Evolutionary conservation across 1,284 basidiomycete genomes (phyloP).

Genomic region (Trichosporon sp.): DNA sequence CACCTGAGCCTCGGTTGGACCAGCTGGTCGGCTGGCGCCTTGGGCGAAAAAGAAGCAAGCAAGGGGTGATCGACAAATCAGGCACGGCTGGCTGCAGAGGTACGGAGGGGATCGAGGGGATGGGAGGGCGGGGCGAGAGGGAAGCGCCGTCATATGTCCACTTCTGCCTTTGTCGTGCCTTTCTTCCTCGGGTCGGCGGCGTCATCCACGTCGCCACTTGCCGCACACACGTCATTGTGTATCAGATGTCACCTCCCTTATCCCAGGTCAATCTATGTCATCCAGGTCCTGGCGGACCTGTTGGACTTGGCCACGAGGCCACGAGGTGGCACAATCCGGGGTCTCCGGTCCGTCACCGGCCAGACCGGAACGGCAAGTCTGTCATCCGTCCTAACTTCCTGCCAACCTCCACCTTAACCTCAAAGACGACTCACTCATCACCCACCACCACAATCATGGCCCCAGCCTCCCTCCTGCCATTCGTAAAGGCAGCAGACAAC

Average conservation of each 20-base stretch:
- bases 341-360: too few relatives aligned
- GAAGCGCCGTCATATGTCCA: not conserved
- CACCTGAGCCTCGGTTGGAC: too few relatives aligned
- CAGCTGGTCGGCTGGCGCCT: too few relatives aligned
- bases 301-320: too few relatives aligned
- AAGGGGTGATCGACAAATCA: not conserved
- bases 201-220: not conserved
- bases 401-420: not conserved
- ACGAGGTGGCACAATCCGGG: too few relatives aligned
- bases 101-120: too few relatives aligned
- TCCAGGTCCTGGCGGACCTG: too few relatives aligned
- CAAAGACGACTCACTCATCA: not conserved
- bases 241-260: not conserved
- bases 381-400: not conserved
- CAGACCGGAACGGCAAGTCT: not conserved
- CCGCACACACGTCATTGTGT: not conserved
- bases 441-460: not conserved
- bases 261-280: not conserved
- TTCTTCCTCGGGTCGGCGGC: too few relatives aligned
- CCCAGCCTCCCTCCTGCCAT: conserved; percentile 52
- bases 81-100: not conserved
- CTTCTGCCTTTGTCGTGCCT: not conserved
- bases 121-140: too few relatives aligned
- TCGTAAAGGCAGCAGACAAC: conserved; percentile 62
- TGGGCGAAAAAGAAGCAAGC: too few relatives aligned